Evolutionary conservation across 129 eudicot species (phyloP), one percentile per base, ranked within the genome.

Genomic region (Chrysanthemum lavandulifolium): DNA sequence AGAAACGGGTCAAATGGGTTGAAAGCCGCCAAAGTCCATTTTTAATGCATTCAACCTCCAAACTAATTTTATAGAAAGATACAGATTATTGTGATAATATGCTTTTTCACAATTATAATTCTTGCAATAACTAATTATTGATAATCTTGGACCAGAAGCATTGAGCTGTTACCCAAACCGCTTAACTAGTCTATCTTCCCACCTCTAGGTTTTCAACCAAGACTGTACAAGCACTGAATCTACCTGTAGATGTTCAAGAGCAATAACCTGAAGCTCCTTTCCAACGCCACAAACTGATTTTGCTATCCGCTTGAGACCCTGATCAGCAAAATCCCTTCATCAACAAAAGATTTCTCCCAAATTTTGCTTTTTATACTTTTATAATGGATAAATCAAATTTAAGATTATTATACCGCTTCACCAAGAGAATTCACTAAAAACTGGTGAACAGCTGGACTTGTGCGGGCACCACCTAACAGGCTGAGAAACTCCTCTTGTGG

Each of bases 401-500:
- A 65, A 69, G 77, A 65, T 76, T 27, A 8, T 43, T 82, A 58
- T 88, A 95, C 99, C 91, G 78, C 79, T 88, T 95, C 99, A 75
- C 99, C 99, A 75, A 95, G 90, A 66, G 97, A 88, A 77, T 82
- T 91, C 29, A 81, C 91, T 74, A 95, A 73, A 88, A 95, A 95
- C 61, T 95, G 99, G 80, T 95, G 99, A 78, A 91, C 84, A 49
- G 99, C 86, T 40, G 99, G 96, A 83, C 97, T 95, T 45, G 97
- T 91, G 55, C 99, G 88, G 65, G 99, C 97, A 60, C 99, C 99
- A 71, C 96, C 96, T 80, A 95, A 83, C 61, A 95, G 88, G 83
- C 96, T 91, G 58, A 90, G 88, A 75, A 95, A 86, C 88, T 95
- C 99, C 80, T 95, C 97, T 78, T 90, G 96, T 67, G 99, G 94